Evolutionary conservation across 1,284 basidiomycete species (phyloP).

Genomic region (Austroboletus niveus): DNA sequence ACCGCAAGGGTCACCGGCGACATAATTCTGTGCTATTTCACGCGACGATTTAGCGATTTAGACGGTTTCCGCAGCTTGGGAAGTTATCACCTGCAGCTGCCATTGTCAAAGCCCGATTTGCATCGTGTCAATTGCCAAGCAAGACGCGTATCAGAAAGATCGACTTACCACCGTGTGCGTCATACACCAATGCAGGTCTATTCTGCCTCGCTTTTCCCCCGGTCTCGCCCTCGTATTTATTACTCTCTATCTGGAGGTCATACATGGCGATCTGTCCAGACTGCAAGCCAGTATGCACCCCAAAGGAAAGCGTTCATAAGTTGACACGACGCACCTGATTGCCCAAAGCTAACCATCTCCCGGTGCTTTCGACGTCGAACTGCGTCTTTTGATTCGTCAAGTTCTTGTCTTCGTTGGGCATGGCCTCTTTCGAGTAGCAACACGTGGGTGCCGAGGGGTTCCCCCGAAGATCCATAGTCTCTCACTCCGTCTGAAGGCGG

Average conservation of each 20-base stretch:
- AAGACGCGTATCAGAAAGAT: background rate
- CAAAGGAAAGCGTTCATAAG: background rate
- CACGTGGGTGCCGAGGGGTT: conserved; percentile 50
- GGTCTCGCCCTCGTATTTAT: background rate
- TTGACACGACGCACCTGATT: conserved; percentile 53
- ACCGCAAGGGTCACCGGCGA: no score
- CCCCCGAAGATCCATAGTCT: conserved; percentile 65
- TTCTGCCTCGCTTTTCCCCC: conserved; percentile 9
- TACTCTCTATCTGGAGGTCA: conserved; percentile 31
- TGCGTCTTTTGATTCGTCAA: conserved; percentile 72
- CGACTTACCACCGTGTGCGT: conserved; percentile 22
- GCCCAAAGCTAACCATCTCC: conserved; percentile 68
- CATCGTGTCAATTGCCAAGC: no score
- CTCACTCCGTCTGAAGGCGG: conserved; percentile 69
- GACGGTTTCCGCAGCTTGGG: no score
- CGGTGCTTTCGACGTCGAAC: conserved; percentile 78
- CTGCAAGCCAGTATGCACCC: conserved; percentile 20
- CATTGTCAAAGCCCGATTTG: no score
- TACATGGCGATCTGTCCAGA: conserved; percentile 46
- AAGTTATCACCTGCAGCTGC: no score
- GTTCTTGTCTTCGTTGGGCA: background rate
- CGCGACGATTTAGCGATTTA: no score
- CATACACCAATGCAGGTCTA: conserved; percentile 9
- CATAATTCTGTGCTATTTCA: no score
- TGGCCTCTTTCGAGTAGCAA: conserved; percentile 29